These are phyloP conservation scores for Trichosporon coremiiforme DNA, from an alignment of 1,284 basidiomycete species.

Conservation along the genomic window DNA sequence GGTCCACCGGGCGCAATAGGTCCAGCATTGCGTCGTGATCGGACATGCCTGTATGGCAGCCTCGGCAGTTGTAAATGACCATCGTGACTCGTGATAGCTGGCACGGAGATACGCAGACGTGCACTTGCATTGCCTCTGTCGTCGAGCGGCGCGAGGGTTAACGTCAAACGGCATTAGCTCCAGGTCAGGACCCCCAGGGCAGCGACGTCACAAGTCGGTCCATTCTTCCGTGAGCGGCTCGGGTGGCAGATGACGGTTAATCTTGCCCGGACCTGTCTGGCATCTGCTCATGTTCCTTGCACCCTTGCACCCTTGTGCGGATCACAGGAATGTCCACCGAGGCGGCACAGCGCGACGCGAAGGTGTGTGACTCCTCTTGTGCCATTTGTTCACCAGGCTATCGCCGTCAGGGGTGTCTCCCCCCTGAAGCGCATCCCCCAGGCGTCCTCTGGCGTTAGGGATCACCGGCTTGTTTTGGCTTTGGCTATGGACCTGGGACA, in stretches of 20 bases:
- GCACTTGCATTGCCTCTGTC: not conserved
- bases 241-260: not conserved
- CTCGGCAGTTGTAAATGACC: not conserved
- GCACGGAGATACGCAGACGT: too few relatives aligned
- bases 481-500: not conserved
- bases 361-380: too few relatives aligned
- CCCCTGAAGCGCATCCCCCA: slow-evolving; percentile 1
- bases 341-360: not conserved
- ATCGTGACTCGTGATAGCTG: not conserved
- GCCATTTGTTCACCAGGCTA: not conserved
- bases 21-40: not conserved
- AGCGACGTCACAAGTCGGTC: not conserved
- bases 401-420: not conserved
- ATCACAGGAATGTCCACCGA: not conserved
- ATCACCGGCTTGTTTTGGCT: slow-evolving; percentile 7
- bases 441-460: not conserved
- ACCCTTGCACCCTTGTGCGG: not conserved
- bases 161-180: slow-evolving; percentile 2
- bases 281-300: slow-evolving; percentile 5
- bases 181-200: not conserved
- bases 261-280: slow-evolving; percentile 3
- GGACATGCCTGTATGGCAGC: not conserved
- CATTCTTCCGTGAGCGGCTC: slow-evolving; percentile 6
- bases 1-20: too few relatives aligned
- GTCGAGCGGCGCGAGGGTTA: not conserved